Percentiles rank a stretch among this genome's conserved stretches.
These are phyloP conservation scores for Boletus sp. DNA, from an alignment of 768 basidiomycete species.

Conservation along the genomic window DNA sequence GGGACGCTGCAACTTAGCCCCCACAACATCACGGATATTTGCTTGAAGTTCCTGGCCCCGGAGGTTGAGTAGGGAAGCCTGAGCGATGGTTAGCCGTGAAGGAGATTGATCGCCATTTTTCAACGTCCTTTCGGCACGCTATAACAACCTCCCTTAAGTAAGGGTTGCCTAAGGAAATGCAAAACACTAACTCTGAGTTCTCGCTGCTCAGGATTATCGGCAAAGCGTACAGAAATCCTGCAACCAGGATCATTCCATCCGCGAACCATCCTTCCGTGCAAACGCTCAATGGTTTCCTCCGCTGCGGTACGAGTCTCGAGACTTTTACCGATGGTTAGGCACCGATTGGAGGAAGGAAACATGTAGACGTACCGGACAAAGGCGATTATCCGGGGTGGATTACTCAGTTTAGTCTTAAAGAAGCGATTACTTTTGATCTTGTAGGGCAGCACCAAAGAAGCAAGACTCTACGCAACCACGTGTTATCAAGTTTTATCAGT, in stretches of 20 bases:
- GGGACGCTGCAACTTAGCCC: constrained; percentile 10
- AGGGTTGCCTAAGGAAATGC: neutral
- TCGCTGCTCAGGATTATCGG: constrained; percentile 74
- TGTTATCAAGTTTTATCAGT: neutral
- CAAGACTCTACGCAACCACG: constrained; percentile 46
- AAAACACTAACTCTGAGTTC: constrained; percentile 61
- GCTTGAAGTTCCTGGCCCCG: constrained; percentile 57
- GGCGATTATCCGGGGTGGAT: constrained; percentile 76
- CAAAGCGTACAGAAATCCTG: constrained; percentile 76
- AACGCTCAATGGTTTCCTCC: constrained; percentile 72
- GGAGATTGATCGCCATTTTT: constrained; percentile 66
- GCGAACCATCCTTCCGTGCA: constrained; percentile 78
- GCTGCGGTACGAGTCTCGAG: constrained; percentile 71
- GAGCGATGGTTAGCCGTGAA: constrained; percentile 69
- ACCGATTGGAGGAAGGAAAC: neutral
- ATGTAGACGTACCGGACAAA: constrained; percentile 62
- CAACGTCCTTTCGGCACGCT: constrained; percentile 61
- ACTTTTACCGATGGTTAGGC: constrained; percentile 35
- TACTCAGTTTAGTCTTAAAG: constrained; percentile 75
- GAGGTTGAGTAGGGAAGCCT: constrained; percentile 73
- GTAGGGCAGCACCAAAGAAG: constrained; percentile 66
- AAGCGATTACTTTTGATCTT: constrained; percentile 73
- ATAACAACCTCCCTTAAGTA: constrained; percentile 1
- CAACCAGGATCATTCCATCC: constrained; percentile 78
- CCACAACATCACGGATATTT: constrained; percentile 2